A percentile compares a stretch with the other conserved stretches of the same genome.
phyloP scores from a whole-genome alignment of 1,139 yeast species.

The Yueomyces sp. region DNA sequence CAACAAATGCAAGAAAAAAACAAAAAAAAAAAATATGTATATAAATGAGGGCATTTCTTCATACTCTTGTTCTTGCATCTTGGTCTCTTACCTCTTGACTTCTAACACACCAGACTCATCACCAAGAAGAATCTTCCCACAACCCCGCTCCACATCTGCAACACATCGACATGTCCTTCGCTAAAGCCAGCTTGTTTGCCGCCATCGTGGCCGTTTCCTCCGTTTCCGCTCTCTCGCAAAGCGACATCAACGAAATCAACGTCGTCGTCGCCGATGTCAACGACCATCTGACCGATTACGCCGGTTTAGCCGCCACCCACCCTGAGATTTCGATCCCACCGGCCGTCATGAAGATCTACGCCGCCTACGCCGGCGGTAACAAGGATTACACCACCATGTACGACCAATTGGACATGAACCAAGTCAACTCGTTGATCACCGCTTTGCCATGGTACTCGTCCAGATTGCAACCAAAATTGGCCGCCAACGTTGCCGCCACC shows the following conservation, averaged over 20 bases:
- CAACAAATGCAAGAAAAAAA: too few species aligned
- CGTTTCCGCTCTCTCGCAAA: constrained; percentile 1
- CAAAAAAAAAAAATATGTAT: too few species aligned
- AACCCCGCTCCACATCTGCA: too few species aligned
- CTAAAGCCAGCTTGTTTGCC: constrained; percentile 6
- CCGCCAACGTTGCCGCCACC: neutral
- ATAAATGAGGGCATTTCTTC: too few species aligned
- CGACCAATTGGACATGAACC: constrained; percentile 15
- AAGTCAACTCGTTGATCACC: constrained; percentile 25
- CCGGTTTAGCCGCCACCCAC: constrained; percentile 3
- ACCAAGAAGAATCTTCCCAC: too few species aligned
- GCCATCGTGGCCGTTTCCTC: constrained; percentile 5
- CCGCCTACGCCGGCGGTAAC: constrained; percentile 28
- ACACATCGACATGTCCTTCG: neutral
- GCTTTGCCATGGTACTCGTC: constrained; percentile 32
- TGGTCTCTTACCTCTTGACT: too few species aligned
- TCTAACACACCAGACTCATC: too few species aligned
- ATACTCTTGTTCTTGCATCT: too few species aligned
- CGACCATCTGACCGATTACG: constrained; percentile 7
- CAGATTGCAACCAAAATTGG: constrained; percentile 20
- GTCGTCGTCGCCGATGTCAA: constrained; percentile 8
- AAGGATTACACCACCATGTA: constrained; percentile 29
- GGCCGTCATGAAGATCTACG: constrained; percentile 24
- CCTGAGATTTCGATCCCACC: constrained; percentile 12
- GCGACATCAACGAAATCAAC: constrained; percentile 5